Percentiles rank a stretch among this genome's conserved stretches.
Evolutionary conservation across 345 rosid species (phyloP).

Genomic region (Diplotaxis tenuifolia): DNA sequence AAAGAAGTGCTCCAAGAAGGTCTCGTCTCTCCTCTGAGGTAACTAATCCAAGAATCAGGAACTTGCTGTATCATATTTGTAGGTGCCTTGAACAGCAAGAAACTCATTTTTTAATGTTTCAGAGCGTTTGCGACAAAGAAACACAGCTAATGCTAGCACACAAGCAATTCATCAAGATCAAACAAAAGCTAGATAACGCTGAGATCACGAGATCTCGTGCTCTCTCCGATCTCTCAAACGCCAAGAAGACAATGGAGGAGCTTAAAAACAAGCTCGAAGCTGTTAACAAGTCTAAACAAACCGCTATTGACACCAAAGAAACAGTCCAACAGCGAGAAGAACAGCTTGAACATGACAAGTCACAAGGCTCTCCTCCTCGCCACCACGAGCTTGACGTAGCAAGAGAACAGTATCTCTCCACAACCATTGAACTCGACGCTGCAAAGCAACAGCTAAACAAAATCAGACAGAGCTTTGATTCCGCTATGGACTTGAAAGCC

Average conservation of each 20-base stretch:
- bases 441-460: slow-evolving; percentile 70
- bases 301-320: slow-evolving; percentile 47
- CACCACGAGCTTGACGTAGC: slow-evolving; percentile 55
- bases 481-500: slow-evolving; percentile 57
- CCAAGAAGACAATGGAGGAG: slow-evolving; percentile 45
- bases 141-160: slow-evolving; percentile 53
- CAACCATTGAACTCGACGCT: slow-evolving; percentile 51
- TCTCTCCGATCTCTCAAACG: slow-evolving; percentile 51
- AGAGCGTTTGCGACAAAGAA: slow-evolving; percentile 63
- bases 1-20: slow-evolving; percentile 39
- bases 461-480: slow-evolving; percentile 73
- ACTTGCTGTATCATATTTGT: neutral
- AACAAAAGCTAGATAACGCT: slow-evolving; percentile 43
- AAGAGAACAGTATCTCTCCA: slow-evolving; percentile 52
- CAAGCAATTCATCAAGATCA: slow-evolving; percentile 45
- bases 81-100: neutral
- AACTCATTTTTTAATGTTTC: neutral
- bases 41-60: slow-evolving; percentile 1
- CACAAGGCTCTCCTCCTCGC: slow-evolving; percentile 38
- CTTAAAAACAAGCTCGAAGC: slow-evolving; percentile 42
- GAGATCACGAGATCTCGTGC: slow-evolving; percentile 48
- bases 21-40: slow-evolving; percentile 52
- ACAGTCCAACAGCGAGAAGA: slow-evolving; percentile 45
- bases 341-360: slow-evolving; percentile 60
- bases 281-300: slow-evolving; percentile 42